A percentile compares a stretch with the other conserved stretches of the same genome.
Conservation (phyloP, 306 rosid species). For the Trifolium repens region DNA sequence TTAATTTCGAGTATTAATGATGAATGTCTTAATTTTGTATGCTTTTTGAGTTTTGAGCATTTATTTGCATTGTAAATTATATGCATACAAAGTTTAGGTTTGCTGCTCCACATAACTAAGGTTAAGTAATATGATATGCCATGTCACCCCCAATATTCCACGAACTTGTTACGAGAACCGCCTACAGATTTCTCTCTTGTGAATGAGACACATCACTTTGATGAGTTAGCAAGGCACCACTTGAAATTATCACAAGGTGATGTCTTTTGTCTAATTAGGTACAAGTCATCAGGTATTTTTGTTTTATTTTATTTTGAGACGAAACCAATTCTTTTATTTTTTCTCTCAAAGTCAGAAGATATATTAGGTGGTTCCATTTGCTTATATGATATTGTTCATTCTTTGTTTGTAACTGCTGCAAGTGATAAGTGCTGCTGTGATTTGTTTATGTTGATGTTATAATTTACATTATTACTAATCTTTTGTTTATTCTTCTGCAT, state of each 20-base stretch:
- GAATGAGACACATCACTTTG: constrained; percentile 12
- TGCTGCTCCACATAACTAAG: background rate
- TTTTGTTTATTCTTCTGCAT: constrained; percentile 16
- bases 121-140: constrained; percentile 18
- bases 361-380: background rate
- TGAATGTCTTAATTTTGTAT: background rate
- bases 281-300: constrained; percentile 13
- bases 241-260: background rate
- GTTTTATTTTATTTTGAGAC: background rate
- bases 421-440: constrained; percentile 2
- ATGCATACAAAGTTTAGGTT: background rate
- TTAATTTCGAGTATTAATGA: background rate
- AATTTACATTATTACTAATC: background rate
- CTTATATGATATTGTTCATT: constrained; percentile 14
- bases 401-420: too few relatives aligned
- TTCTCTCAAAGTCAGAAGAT: background rate
- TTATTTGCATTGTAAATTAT: constrained; percentile 2
- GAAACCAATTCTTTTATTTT: background rate
- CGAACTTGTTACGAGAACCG: background rate
- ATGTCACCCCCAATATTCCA: constrained; percentile 9
- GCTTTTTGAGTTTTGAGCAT: background rate
- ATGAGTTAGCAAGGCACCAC: background rate
- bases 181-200: background rate
- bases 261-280: constrained; percentile 11
- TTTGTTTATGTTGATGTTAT: background rate